Conservation (phyloP, 164 flowering plant species). For the Berberis vulgaris region DNA sequence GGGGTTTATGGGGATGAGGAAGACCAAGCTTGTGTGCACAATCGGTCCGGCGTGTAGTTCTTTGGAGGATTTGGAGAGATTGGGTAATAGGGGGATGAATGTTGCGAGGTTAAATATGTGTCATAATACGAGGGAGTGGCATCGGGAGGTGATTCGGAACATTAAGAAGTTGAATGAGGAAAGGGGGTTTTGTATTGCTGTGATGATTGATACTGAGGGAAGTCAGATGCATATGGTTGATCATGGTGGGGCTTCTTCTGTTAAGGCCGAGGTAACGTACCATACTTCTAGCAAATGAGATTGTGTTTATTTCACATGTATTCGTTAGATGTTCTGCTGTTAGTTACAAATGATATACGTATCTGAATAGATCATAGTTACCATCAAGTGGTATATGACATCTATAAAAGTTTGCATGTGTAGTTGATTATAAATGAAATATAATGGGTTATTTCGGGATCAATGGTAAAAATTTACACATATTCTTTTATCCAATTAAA, state of each 20-base stretch:
- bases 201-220: slow-evolving; percentile 85
- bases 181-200: slow-evolving; percentile 61
- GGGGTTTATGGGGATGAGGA: slow-evolving; percentile 76
- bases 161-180: slow-evolving; percentile 67
- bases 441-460: too few relatives aligned
- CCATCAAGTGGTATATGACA: too few relatives aligned
- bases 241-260: slow-evolving; percentile 52
- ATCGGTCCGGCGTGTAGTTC: slow-evolving; percentile 71
- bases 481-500: too few relatives aligned
- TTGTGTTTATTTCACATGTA: neutral
- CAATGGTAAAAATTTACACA: too few relatives aligned
- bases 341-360: too few relatives aligned
- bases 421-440: too few relatives aligned
- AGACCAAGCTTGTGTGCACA: slow-evolving; percentile 84
- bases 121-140: slow-evolving; percentile 74
- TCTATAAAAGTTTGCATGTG: too few relatives aligned
- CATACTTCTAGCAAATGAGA: neutral
- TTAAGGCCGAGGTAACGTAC: slow-evolving; percentile 45
- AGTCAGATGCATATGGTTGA: slow-evolving; percentile 70
- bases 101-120: slow-evolving; percentile 85
- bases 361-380: too few relatives aligned
- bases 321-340: too few relatives aligned
- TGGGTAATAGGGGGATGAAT: slow-evolving; percentile 74
- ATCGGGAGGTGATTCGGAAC: slow-evolving; percentile 53
- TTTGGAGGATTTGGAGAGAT: slow-evolving; percentile 45